Conservation (phyloP, 306 rosid genomes). For the Medicago lupulina region DNA sequence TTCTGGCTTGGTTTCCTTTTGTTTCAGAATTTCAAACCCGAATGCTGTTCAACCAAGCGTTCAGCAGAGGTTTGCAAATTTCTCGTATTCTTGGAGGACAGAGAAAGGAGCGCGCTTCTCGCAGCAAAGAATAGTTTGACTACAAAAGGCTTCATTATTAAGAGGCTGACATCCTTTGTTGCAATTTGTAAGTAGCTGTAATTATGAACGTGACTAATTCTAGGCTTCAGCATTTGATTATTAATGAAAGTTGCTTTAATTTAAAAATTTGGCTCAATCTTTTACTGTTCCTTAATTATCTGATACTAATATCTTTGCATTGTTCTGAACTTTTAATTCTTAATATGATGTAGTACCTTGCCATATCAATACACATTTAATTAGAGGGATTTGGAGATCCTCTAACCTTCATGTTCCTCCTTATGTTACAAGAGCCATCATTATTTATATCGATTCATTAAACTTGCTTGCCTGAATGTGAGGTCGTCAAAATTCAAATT, state of each 20-base stretch:
- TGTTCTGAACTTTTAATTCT: not conserved
- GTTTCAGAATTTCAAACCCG: slow-evolving; percentile 65
- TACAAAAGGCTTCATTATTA: not conserved
- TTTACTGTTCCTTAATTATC: not conserved
- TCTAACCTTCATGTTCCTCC: not conserved
- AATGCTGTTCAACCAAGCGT: slow-evolving; percentile 60
- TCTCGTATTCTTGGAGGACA: slow-evolving; percentile 60
- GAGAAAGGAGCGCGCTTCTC: slow-evolving; percentile 52
- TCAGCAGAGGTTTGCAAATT: slow-evolving; percentile 63
- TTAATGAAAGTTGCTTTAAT: not conserved
- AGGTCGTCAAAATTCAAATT: too few species aligned
- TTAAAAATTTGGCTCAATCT: not conserved
- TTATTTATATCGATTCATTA: not conserved
- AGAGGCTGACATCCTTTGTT: slow-evolving; percentile 20
- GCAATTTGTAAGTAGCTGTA: slow-evolving; percentile 43
- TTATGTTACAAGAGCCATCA: not conserved
- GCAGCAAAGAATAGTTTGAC: slow-evolving; percentile 48
- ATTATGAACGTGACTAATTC: slow-evolving; percentile 25
- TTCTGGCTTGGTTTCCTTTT: slow-evolving; percentile 63
- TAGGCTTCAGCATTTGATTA: slow-evolving; percentile 18
- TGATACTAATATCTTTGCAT: not conserved
- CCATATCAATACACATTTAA: not conserved
- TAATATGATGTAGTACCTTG: not conserved
- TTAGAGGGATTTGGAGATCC: not conserved
- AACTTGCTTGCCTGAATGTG: not conserved